Conservation (phyloP, 257 asterid species). For the Fraxinus excelsior region DNA sequence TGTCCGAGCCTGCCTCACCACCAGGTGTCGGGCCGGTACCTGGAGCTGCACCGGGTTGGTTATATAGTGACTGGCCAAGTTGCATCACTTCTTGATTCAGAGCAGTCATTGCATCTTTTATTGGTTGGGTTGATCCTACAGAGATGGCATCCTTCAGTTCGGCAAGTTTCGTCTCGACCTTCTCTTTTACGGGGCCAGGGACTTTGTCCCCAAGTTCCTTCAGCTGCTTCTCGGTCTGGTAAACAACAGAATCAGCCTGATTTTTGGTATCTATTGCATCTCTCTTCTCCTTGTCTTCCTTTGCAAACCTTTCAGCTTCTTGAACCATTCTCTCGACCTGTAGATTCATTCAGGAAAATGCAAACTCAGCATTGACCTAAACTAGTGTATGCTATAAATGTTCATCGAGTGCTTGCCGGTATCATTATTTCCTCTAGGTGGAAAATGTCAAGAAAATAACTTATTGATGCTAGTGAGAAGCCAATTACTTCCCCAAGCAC, state of each 20-base stretch:
- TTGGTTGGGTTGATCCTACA: constrained; percentile 1
- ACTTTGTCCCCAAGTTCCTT: constrained; percentile 6
- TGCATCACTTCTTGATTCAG: constrained; percentile 21
- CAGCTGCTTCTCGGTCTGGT: constrained; percentile 21
- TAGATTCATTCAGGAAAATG: not conserved
- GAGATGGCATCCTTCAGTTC: not conserved
- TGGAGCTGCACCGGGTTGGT: constrained; percentile 14
- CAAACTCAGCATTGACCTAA: too few relatives aligned
- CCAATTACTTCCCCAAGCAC: too few relatives aligned
- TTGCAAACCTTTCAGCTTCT: constrained; percentile 22
- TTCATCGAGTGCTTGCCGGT: not conserved
- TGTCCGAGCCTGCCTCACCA: not conserved
- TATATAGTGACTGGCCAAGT: constrained; percentile 22
- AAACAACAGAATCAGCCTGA: constrained; percentile 17
- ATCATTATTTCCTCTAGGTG: too few relatives aligned
- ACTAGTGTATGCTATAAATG: not conserved
- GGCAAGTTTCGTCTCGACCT: too few relatives aligned
- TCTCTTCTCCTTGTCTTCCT: constrained; percentile 25
- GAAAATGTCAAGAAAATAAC: too few relatives aligned
- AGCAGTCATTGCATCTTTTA: constrained; percentile 14
- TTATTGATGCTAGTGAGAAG: too few relatives aligned
- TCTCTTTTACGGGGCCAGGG: too few relatives aligned
- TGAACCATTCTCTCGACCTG: constrained; percentile 44
- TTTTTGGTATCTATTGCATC: constrained; percentile 22
- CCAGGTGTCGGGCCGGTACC: constrained; percentile 17